These are phyloP conservation scores for Ascochyta viciae-villosae DNA, from an alignment of 2,329 filamentous ascomycete species.

Conservation along the genomic window DNA sequence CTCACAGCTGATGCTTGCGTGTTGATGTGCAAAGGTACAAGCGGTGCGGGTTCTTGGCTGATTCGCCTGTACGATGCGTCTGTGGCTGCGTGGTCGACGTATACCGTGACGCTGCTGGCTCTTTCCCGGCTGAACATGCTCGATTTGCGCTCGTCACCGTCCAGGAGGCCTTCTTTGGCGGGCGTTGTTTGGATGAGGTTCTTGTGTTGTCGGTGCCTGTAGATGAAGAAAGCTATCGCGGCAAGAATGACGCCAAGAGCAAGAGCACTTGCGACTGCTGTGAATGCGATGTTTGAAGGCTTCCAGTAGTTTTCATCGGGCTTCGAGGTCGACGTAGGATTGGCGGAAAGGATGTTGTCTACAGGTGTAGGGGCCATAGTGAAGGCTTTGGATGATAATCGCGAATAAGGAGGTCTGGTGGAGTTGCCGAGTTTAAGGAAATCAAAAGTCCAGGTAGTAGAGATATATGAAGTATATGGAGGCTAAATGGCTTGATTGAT, in stretches of 20 bases:
- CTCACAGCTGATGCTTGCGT: conserved; percentile 24
- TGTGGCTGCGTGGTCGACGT: conserved; percentile 32
- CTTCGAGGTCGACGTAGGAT: conserved; percentile 16
- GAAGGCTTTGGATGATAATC: not conserved
- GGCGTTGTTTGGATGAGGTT: conserved; percentile 30
- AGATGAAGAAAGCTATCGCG: conserved; percentile 30
- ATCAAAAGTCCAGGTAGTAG: not conserved
- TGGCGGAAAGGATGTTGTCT: conserved; percentile 19
- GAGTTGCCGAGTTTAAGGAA: not conserved
- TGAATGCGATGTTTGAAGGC: conserved; percentile 36
- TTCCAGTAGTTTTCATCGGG: conserved; percentile 30
- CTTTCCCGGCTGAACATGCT: conserved; percentile 44
- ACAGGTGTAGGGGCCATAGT: conserved; percentile 39
- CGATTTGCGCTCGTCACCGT: conserved; percentile 38
- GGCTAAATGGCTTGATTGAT: conserved; percentile 16
- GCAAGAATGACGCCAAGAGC: conserved; percentile 27
- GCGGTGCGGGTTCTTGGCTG: conserved; percentile 33
- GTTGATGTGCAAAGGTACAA: conserved; percentile 40
- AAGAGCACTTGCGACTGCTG: conserved; percentile 36
- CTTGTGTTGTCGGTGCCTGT: conserved; percentile 32
- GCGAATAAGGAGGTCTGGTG: not conserved
- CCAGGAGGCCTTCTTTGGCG: conserved; percentile 36
- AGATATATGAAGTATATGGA: conserved; percentile 14
- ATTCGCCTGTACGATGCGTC: conserved; percentile 25
- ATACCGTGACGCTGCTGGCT: conserved; percentile 39